These are phyloP conservation scores for Irpex rosettiformis DNA, from an alignment of 1,284 basidiomycete species.

Conservation along the genomic window DNA sequence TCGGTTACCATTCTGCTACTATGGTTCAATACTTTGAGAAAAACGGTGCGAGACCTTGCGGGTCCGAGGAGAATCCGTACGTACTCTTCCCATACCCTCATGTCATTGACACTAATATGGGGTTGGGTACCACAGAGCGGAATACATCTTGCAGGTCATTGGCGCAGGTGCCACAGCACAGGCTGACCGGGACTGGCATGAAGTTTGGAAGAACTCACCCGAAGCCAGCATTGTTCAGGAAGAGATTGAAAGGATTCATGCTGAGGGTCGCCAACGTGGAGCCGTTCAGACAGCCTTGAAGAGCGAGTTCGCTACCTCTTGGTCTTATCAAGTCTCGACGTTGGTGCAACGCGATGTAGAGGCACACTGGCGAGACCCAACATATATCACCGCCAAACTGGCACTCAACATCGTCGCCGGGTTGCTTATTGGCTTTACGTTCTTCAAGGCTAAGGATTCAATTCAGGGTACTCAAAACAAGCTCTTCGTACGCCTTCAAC, in stretches of 20 bases:
- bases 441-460: conserved; percentile 66
- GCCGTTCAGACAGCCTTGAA: conserved; percentile 28
- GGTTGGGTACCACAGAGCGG: conserved; percentile 28
- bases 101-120: too few relatives aligned
- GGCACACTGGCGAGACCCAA: conserved; percentile 59
- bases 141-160: conserved; percentile 69
- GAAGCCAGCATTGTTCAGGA: conserved; percentile 23
- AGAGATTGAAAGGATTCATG: conserved; percentile 30
- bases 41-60: conserved; percentile 46
- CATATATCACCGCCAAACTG: conserved; percentile 77
- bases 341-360: conserved; percentile 48
- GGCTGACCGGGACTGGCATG: conserved; percentile 31
- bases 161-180: conserved; percentile 52
- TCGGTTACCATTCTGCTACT: conserved; percentile 54
- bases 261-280: conserved; percentile 29
- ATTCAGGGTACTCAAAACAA: conserved; percentile 81
- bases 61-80: conserved; percentile 40
- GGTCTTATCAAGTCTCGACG: conserved; percentile 40
- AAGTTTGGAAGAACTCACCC: conserved; percentile 30
- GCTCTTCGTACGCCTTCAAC: conserved; percentile 50
- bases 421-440: conserved; percentile 66
- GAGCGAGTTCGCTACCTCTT: conserved; percentile 47
- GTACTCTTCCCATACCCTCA: conserved; percentile 30
- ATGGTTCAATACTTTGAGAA: conserved; percentile 70
- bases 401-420: conserved; percentile 51